Evolutionary conservation across 2,329 filamentous ascomycete genomes (phyloP).

Genomic region (Xenosphaeropsis pyriputrescens): DNA sequence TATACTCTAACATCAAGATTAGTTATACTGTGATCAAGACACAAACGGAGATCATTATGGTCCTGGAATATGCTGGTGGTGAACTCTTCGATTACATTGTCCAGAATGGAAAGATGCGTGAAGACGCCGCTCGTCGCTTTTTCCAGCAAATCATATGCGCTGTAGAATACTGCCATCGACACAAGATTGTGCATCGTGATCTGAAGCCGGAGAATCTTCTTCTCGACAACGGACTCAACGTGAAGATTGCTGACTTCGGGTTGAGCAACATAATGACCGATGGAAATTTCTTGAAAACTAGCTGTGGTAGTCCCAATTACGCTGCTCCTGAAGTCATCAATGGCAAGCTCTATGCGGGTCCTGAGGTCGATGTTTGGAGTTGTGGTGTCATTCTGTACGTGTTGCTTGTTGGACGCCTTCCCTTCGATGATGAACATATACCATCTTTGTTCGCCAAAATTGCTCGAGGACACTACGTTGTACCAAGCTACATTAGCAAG

Average conservation of each 20-base stretch:
- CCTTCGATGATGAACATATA: conserved; percentile 98
- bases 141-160: conserved; percentile 99
- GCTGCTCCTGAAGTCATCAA: conserved; percentile 96
- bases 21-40: conserved; percentile 97
- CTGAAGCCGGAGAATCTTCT: conserved; percentile 94
- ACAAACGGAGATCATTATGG: conserved; percentile 92
- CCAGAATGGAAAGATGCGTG: conserved; percentile 79
- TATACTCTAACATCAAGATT: conserved; percentile 13
- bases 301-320: conserved; percentile 96
- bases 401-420: conserved; percentile 65
- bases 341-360: conserved; percentile 91
- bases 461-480: conserved; percentile 80
- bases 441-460: conserved; percentile 97
- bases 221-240: conserved; percentile 87
- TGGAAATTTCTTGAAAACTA: conserved; percentile 97
- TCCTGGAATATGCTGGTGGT: conserved; percentile 90
- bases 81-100: conserved; percentile 99
- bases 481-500: conserved; percentile 79
- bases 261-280: conserved; percentile 99
- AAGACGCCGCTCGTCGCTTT: conserved; percentile 87
- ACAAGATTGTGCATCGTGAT: conserved; percentile 97
- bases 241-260: conserved; percentile 98
- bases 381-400: conserved; percentile 85
- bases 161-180: conserved; percentile 95
- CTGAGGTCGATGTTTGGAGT: conserved; percentile 98